These are phyloP conservation scores for Spathaspora arborariae DNA, from an alignment of 805 yeast species.

Conservation along the genomic window DNA sequence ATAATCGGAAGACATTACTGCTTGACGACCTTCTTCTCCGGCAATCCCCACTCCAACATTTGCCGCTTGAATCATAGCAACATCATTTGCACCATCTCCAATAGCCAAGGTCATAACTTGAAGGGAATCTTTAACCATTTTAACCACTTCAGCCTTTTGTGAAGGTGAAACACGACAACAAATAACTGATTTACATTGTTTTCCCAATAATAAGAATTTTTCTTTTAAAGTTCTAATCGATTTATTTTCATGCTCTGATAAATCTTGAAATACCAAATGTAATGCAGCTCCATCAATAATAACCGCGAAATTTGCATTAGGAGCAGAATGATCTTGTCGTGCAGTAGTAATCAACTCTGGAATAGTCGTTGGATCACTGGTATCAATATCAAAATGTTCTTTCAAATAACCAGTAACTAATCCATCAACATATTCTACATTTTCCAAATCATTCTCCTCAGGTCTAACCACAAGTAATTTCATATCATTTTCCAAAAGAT, in stretches of 20 bases:
- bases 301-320: conserved; percentile 53
- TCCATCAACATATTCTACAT: conserved; percentile 29
- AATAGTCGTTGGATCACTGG: conserved; percentile 28
- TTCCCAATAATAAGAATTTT: conserved; percentile 67
- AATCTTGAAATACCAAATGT: conserved; percentile 36
- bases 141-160: conserved; percentile 75
- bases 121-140: conserved; percentile 57
- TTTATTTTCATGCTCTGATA: conserved; percentile 5
- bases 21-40: conserved; percentile 84
- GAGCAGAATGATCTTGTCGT: conserved; percentile 60
- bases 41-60: conserved; percentile 85
- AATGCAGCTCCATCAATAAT: conserved; percentile 72
- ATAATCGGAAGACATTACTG: conserved; percentile 82
- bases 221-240: conserved; percentile 18
- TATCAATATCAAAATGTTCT: conserved; percentile 42
- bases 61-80: conserved; percentile 84
- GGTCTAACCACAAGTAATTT: conserved; percentile 62
- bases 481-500: conserved; percentile 65
- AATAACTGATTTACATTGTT: conserved; percentile 72
- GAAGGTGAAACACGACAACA: conserved; percentile 85
- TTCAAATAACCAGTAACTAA: conserved; percentile 45
- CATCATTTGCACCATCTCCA: conserved; percentile 87
- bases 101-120: conserved; percentile 76
- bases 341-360: conserved; percentile 47
- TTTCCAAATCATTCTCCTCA: conserved; percentile 50